Base-by-base conservation (phyloP, 1,139 yeast genomes). In the Lodderomyces theae region DNA sequence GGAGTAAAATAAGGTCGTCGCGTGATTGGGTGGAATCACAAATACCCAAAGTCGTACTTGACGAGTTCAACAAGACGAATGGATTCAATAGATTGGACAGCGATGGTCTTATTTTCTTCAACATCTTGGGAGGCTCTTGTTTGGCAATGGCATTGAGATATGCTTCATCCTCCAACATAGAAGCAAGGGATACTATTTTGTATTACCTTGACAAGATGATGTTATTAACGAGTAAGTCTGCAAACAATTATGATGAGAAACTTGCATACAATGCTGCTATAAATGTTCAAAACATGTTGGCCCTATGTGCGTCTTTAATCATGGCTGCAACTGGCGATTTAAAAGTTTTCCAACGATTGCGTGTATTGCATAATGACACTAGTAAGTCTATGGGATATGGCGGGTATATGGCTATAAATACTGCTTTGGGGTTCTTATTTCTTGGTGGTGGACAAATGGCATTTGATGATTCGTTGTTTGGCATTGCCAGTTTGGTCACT, bases 291-390 rank as follows among this genome's bases (percentile, higher is more conserved):
- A 80, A 81, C 50, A 66, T 83, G 1, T 52, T 88, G 19, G 76
- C 83, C 1, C 60, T 89, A 10, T 76, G 92, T 13, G 63, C 78
- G 11, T 77, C 96, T 0, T 69, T 87, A 25, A 75, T 89, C 0
- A 86, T 88, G 88, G 90, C 96, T 1, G 96, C 96, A 1, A 80
- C 90, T 17, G 98, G 98, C 1, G 97, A 92, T 57, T 63, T 90
- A 41, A 85, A 80, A 41, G 77, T 83, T 0, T 77, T 92, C 51
- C 73, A 92, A 52, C 69, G 96, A 42, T 64, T 88, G 34, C 72
- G 96, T 46, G 74, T 76, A 17, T 61, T 88, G 28, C 88, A 87
- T 56, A 83, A 79, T 17, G 74, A 74, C 21, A 73, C 79, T 0
- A 69, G 64, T 32, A 66, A 65, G 26, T 69, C 67, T 13, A 63